Evolutionary conservation across 2,329 filamentous ascomycete species (phyloP), one percentile per base, ranked within the genome.

Genomic region (Macrophomina tecta): DNA sequence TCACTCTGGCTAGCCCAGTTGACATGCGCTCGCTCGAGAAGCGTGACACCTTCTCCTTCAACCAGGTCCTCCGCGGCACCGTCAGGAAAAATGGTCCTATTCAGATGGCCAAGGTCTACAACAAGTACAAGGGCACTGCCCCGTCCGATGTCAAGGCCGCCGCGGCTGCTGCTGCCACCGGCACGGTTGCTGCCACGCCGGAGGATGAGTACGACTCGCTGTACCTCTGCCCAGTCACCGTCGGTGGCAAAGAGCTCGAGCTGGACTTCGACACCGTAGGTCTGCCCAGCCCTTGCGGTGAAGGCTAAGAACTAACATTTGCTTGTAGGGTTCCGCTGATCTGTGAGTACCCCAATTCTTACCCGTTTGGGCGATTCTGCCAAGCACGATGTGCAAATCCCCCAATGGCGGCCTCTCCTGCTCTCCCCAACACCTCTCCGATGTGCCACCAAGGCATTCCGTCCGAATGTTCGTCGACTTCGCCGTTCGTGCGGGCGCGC

Each of bases 211-310:
- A 75, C 67, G 76, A 78, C 55, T 73, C 72, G 16, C 70, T 72
- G n/a, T 82, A 82, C 70, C 76, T 82, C 4, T 80, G 75, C 70
- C 87, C 89, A 0, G 86, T 93, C 55, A 83, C 81, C 1, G 81
- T 93, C 69, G 91, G 90, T 51, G 80, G 84, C 74, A 87, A 89
- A 71, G 85, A 81, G 3, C 75, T 92, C 69, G 84, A 87, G 68
- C 76, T 93, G 68, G 89, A 92, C 74, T 85, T 93, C 69, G 91
- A 93, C 70, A 93, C 91, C n/a, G 90, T 34, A 55, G 71, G 11
- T 79, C 69, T 38, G 71, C 73, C 7, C 60, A 38, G 60, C 16
- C 23, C 0, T 61, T 61, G 40, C 56, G 56, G 49, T 64, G 61
- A 64, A 64, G 36, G 52, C 51, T 14, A 8, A 18, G 12, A 32